Conservation (phyloP, 192 early-diverging fungal genomes). For the Entomortierella parvispora region DNA sequence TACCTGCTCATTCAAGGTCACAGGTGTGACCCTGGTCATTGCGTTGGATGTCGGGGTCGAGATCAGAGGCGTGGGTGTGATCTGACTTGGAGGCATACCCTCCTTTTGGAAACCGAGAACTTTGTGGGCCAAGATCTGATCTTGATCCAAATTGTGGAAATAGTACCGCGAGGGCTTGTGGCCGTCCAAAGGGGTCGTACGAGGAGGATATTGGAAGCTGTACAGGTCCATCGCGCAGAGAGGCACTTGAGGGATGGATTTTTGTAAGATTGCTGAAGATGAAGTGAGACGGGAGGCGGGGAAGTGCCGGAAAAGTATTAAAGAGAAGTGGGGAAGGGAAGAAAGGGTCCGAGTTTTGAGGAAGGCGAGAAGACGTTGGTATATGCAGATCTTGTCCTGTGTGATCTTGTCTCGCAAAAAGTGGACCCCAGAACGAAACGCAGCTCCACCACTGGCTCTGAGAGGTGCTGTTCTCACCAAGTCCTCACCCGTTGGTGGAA, state of each 20-base stretch:
- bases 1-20: no score
- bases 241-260: neutral
- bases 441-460: no score
- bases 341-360: no score
- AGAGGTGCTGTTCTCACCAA: no score
- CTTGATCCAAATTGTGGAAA: slow-evolving; percentile 34
- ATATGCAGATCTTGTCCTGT: no score
- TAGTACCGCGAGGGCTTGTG: slow-evolving; percentile 26
- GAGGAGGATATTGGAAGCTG: slow-evolving; percentile 38
- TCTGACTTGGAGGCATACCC: neutral
- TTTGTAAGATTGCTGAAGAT: neutral
- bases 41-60: neutral
- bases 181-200: slow-evolving; percentile 18
- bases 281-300: no score
- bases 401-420: no score
- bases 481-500: no score
- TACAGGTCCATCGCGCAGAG: slow-evolving; percentile 40
- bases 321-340: no score
- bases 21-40: neutral
- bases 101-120: slow-evolving; percentile 16
- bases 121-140: neutral
- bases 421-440: no score
- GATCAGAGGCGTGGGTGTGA: neutral
- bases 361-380: no score
- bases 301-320: no score